Evolutionary conservation across 2,329 filamentous ascomycete species (phyloP).

Genomic region (Fusarium compactum): DNA sequence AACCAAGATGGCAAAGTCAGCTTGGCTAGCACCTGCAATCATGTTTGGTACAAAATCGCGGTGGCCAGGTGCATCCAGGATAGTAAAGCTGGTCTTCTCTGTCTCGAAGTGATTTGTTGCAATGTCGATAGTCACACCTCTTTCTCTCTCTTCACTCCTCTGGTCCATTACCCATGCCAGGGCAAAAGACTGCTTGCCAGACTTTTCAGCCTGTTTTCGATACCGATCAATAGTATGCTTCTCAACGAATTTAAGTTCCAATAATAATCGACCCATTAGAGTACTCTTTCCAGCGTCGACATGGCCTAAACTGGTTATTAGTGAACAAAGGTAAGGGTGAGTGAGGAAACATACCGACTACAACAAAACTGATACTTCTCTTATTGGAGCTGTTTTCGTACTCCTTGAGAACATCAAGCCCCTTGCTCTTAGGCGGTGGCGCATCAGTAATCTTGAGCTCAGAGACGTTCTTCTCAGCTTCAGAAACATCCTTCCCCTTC

Average conservation of each 20-base stretch:
- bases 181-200: slow-evolving; percentile 95
- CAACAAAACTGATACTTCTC: slow-evolving; percentile 88
- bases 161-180: slow-evolving; percentile 98
- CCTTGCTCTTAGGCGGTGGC: slow-evolving; percentile 76
- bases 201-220: slow-evolving; percentile 86
- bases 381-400: slow-evolving; percentile 81
- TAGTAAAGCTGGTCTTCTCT: slow-evolving; percentile 86
- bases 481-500: slow-evolving; percentile 52
- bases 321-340: background rate
- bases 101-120: slow-evolving; percentile 96
- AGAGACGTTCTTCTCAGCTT: slow-evolving; percentile 48
- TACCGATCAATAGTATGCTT: slow-evolving; percentile 90
- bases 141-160: slow-evolving; percentile 85
- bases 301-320: slow-evolving; percentile 71
- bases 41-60: slow-evolving; percentile 98
- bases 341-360: slow-evolving; percentile 76
- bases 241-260: slow-evolving; percentile 89
- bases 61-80: slow-evolving; percentile 94
- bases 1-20: slow-evolving; percentile 94
- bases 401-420: slow-evolving; percentile 85
- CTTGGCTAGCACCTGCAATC: slow-evolving; percentile 96
- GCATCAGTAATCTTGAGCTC: slow-evolving; percentile 62
- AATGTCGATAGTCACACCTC: slow-evolving; percentile 96
- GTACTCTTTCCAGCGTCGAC: slow-evolving; percentile 99
- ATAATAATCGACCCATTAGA: slow-evolving; percentile 92